Percentiles rank a stretch among this genome's conserved stretches.
These are phyloP conservation scores for Boechera retrofracta DNA, from an alignment of 345 rosid genomes.

Conservation along the genomic window DNA sequence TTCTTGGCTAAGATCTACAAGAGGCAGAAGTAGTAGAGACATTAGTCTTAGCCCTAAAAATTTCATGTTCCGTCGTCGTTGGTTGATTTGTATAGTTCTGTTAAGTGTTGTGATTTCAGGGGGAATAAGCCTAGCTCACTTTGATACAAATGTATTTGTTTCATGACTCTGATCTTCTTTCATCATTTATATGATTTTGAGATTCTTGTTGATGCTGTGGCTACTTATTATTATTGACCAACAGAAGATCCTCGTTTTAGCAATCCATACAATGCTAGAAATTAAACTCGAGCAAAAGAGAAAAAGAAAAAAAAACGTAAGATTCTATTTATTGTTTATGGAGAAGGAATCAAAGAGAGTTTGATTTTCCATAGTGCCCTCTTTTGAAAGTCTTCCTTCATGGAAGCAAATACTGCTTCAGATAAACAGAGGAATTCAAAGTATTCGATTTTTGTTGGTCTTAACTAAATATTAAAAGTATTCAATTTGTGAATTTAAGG, in stretches of 20 bases:
- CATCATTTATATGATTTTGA: constrained; percentile 10
- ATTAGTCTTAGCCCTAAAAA: neutral
- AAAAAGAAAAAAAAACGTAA: too few relatives aligned
- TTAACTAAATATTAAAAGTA: too few relatives aligned
- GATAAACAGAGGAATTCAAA: constrained; percentile 16
- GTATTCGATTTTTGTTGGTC: neutral
- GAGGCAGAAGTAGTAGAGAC: constrained; percentile 61
- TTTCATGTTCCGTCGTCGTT: neutral
- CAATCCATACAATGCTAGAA: neutral
- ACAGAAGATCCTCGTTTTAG: neutral
- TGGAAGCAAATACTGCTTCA: constrained; percentile 16
- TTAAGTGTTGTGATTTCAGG: constrained; percentile 29
- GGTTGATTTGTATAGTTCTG: constrained; percentile 32
- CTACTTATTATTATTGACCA: neutral
- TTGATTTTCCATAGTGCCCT: constrained; percentile 62
- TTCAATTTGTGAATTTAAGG: too few relatives aligned
- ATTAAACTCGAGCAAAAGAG: too few relatives aligned
- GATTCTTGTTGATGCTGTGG: constrained; percentile 16
- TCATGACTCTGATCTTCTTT: constrained; percentile 19
- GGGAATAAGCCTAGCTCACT: constrained; percentile 2
- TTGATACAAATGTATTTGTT: constrained; percentile 20
- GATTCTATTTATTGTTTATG: neutral
- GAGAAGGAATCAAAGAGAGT: constrained; percentile 34
- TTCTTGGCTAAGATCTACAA: constrained; percentile 88
- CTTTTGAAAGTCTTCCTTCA: constrained; percentile 86